These are phyloP conservation scores for Melaleuca alternifolia DNA, from an alignment of 345 rosid species.

Conservation along the genomic window DNA sequence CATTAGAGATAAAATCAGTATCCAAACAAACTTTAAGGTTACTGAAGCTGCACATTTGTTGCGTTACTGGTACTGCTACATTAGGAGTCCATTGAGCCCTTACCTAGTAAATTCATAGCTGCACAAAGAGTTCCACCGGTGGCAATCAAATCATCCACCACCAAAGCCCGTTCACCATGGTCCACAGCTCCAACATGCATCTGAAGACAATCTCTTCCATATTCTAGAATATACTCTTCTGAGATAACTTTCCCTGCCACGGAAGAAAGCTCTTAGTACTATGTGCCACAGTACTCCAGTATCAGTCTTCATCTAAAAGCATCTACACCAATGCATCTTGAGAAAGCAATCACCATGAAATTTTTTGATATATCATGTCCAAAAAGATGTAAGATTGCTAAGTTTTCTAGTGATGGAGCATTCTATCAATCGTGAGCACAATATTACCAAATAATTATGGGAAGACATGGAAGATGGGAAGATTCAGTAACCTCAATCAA, in stretches of 20 bases:
- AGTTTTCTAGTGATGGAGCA: not conserved
- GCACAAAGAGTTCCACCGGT: conserved; percentile 96
- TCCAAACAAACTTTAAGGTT: not conserved
- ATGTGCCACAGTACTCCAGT: not conserved
- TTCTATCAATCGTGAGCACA: not conserved
- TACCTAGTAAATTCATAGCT: conserved; percentile 90
- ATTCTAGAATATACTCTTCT: conserved; percentile 76
- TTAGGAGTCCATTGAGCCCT: not conserved
- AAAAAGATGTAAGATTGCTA: not conserved
- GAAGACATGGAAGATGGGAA: not conserved
- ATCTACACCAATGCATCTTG: not conserved
- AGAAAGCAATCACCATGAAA: not conserved
- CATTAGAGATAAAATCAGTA: not conserved
- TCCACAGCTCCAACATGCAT: conserved; percentile 92
- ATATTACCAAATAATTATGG: not conserved
- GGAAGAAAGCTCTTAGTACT: not conserved
- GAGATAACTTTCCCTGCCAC: conserved; percentile 71
- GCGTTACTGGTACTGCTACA: not conserved
- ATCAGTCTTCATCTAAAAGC: not conserved
- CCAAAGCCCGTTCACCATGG: conserved; percentile 68
- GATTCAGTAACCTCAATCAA: not conserved
- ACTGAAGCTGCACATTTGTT: not conserved
- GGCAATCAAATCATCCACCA: conserved; percentile 91
- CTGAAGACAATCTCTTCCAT: conserved; percentile 83
- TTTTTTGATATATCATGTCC: not conserved